These are phyloP conservation scores for Aeminium ludgeri DNA, from an alignment of 495 filamentous ascomycete genomes.

Conservation along the genomic window DNA sequence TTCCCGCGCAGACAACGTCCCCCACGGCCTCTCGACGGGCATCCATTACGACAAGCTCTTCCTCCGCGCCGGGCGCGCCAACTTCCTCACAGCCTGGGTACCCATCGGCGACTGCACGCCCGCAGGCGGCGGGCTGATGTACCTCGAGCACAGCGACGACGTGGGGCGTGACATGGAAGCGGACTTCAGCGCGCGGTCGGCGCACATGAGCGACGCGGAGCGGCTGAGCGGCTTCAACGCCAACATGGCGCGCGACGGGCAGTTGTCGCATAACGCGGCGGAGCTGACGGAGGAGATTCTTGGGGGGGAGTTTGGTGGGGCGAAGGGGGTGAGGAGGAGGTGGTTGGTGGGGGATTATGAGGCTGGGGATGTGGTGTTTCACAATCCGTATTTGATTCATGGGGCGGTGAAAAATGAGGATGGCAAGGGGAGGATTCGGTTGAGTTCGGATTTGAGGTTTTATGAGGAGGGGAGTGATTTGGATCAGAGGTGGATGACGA, in stretches of 20 bases:
- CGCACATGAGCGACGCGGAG: constrained; percentile 12
- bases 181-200: constrained; percentile 14
- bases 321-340: constrained; percentile 25
- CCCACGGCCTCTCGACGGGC: constrained; percentile 13
- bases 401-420: constrained; percentile 40
- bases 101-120: constrained; percentile 17
- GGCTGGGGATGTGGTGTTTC: constrained; percentile 46
- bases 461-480: constrained; percentile 13
- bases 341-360: constrained; percentile 41
- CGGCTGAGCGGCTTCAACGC: constrained; percentile 15
- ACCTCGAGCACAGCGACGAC: constrained; percentile 10
- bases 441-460: constrained; percentile 38
- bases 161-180: constrained; percentile 16
- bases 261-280: constrained; percentile 13
- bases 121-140: constrained; percentile 16
- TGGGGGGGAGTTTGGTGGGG: constrained; percentile 1
- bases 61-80: constrained; percentile 14
- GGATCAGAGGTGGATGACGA: constrained; percentile 13
- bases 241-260: constrained; percentile 17
- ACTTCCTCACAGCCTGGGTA: constrained; percentile 21
- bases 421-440: constrained; percentile 34
- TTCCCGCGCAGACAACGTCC: constrained; percentile 14
- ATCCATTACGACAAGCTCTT: constrained; percentile 20
- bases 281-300: constrained; percentile 8
- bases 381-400: constrained; percentile 42